Conservation (phyloP, 2,329 filamentous ascomycete genomes). For the Apiospora sp. region DNA sequence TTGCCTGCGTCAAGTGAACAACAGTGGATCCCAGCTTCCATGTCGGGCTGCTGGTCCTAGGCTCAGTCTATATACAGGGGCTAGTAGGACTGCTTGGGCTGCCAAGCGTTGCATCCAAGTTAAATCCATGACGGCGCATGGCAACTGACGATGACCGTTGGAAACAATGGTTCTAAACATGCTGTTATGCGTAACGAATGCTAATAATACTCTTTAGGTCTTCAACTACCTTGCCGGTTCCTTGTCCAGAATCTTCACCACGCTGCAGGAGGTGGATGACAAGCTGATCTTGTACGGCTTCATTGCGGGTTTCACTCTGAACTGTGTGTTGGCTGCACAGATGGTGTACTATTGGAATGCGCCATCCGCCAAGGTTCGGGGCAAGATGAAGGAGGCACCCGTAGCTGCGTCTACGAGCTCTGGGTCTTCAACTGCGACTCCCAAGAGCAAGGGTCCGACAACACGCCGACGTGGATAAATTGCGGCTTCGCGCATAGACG, state of each 20-base stretch:
- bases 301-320: slow-evolving; percentile 89
- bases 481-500: slow-evolving; percentile 24
- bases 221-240: slow-evolving; percentile 98
- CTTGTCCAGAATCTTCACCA: slow-evolving; percentile 95
- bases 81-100: not conserved
- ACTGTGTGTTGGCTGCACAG: slow-evolving; percentile 84
- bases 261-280: slow-evolving; percentile 95
- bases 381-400: slow-evolving; percentile 48
- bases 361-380: slow-evolving; percentile 53
- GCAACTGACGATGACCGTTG: not conserved
- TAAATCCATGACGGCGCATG: not conserved
- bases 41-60: not conserved
- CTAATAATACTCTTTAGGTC: slow-evolving; percentile 64
- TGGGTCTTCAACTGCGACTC: slow-evolving; percentile 37
- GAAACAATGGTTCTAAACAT: not conserved
- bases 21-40: not conserved
- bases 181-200: not conserved
- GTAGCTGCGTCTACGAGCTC: slow-evolving; percentile 37
- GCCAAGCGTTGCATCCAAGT: not conserved
- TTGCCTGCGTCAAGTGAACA: not conserved
- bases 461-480: slow-evolving; percentile 50
- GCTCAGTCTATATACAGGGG: not conserved
- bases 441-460: slow-evolving; percentile 50
- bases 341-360: slow-evolving; percentile 98
- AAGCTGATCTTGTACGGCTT: slow-evolving; percentile 96